Conservation (phyloP, 306 rosid genomes). For the Citrullus amarus region DNA sequence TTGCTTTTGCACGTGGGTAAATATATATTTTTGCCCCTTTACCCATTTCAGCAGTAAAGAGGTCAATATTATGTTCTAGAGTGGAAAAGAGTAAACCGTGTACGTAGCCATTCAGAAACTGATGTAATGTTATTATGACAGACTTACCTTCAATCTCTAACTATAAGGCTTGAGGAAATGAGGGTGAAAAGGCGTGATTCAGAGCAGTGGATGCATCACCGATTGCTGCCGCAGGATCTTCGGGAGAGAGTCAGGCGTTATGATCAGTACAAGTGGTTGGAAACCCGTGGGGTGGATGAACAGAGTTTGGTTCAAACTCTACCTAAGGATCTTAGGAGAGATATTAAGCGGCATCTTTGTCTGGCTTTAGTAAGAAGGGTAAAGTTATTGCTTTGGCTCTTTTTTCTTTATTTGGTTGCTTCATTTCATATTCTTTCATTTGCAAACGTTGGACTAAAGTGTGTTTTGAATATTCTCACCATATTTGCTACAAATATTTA, state of each 20-base stretch:
- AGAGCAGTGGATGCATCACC: slow-evolving; percentile 99
- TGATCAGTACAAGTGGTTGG: slow-evolving; percentile 98
- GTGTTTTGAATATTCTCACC: background rate
- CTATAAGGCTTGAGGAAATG: slow-evolving; percentile 97
- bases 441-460: no score
- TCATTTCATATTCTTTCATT: background rate
- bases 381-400: slow-evolving; percentile 17
- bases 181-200: slow-evolving; percentile 97
- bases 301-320: slow-evolving; percentile 76
- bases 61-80: background rate
- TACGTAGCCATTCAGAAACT: background rate
- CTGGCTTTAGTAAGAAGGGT: slow-evolving; percentile 98
- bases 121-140: slow-evolving; percentile 30
- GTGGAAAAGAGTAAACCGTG: background rate
- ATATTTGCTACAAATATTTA: background rate
- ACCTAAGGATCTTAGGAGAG: slow-evolving; percentile 97
- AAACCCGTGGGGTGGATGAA: slow-evolving; percentile 95
- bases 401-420: background rate
- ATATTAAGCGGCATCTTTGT: slow-evolving; percentile 93
- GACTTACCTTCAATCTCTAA: slow-evolving; percentile 98
- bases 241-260: slow-evolving; percentile 93
- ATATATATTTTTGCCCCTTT: background rate
- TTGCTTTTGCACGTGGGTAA: background rate
- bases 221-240: slow-evolving; percentile 79
- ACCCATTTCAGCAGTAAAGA: background rate